phyloP scores from a whole-genome alignment of 805 yeast genomes.

The Starmerella bacillaris region DNA sequence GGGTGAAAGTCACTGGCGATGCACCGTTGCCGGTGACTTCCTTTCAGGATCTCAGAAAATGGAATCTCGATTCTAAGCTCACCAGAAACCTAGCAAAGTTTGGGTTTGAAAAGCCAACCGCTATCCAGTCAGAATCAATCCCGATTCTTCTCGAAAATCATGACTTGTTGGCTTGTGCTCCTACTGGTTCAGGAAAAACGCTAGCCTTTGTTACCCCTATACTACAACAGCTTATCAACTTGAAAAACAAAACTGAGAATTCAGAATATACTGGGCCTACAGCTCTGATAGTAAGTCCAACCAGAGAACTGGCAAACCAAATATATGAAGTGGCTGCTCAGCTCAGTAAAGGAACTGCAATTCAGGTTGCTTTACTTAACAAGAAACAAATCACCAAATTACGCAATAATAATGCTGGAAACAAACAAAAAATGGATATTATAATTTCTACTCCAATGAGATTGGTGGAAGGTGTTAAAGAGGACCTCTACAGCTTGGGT shows the following conservation, averaged over 20 bases:
- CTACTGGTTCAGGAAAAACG: constrained; percentile 97
- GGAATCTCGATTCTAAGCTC: constrained; percentile 41
- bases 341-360: constrained; percentile 37
- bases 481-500: constrained; percentile 40
- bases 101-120: constrained; percentile 71
- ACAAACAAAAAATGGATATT: constrained; percentile 52
- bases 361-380: constrained; percentile 48
- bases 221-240: constrained; percentile 33
- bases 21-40: constrained; percentile 82
- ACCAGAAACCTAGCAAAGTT: constrained; percentile 46
- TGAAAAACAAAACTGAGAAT: constrained; percentile 8
- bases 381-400: constrained; percentile 52
- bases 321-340: constrained; percentile 50
- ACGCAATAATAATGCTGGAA: constrained; percentile 36
- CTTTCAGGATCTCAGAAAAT: constrained; percentile 65
- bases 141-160: constrained; percentile 53
- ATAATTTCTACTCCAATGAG: constrained; percentile 78
- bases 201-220: constrained; percentile 75
- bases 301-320: constrained; percentile 84
- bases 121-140: constrained; percentile 80
- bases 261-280: constrained; percentile 30
- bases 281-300: constrained; percentile 77
- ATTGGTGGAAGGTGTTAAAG: constrained; percentile 57
- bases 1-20: constrained; percentile 69
- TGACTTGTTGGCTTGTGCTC: constrained; percentile 85